Base-by-base conservation (phyloP, 176 grass and related monocot species). In the Canna indica region DNA sequence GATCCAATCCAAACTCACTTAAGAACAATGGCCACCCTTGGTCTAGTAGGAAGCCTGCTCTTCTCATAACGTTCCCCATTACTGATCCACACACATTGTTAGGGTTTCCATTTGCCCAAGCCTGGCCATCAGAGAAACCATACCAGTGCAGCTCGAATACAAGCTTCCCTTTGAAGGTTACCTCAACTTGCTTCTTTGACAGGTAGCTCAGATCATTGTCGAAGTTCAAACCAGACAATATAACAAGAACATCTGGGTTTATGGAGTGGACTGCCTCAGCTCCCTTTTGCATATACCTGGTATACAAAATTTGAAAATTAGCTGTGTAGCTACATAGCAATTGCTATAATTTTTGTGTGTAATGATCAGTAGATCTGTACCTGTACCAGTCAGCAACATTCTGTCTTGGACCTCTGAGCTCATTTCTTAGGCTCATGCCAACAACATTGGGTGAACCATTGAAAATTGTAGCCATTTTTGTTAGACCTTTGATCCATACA, bases 11-110 rank as follows among this genome's bases (percentile, higher is more conserved):
- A 22, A 70, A 70, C 68, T 70, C 68, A 30, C 68, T 70, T 27
- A 70, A 32, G 28, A 70, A 70, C 42, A 70, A 15, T 31, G 68
- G 68, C 68, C 68, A 70, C 68, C 68, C 68, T 38, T 70, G 68
- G 44, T 70, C 68, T 7, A 70, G 42, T 44, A 70, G 27, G 45
- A 70, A 70, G 14, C 68, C 68, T 30, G 68, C 68, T 27, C 68
- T 70, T 30, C 68, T 47, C 68, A 70, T 70, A 16, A 70, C 45
- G 25, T 32, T 70, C 41, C 24, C 26, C 68, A 17, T 41, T 0
- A 70, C 44, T 48, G 34, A 31, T 18, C 68, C 68, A 22, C 68
- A 70, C 44, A 70, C 68, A 31, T 48, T 1, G 25, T 70, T 70
- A 1, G 68, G 68, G 41, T 70, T 70, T 18, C 68, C 41, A 3